Percentiles rank a stretch among this genome's conserved stretches.
phyloP scores from a whole-genome alignment of 805 yeast species.

The Cyberlindnera amylophila region DNA sequence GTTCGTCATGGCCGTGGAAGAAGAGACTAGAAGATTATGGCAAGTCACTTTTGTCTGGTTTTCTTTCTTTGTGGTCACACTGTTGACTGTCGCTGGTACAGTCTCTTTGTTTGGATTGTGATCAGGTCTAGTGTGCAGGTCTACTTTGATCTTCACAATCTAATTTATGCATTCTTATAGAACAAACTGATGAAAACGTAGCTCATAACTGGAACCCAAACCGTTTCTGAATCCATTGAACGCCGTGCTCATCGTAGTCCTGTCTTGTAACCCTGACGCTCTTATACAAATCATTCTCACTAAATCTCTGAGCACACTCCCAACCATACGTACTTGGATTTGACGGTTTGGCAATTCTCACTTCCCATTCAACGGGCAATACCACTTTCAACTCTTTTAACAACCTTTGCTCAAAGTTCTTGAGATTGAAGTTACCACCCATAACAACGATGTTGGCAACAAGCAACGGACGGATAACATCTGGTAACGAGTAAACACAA shows the following conservation, averaged over 20 bases:
- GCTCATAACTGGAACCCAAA: constrained; percentile 35
- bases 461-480: constrained; percentile 65
- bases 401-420: constrained; percentile 63
- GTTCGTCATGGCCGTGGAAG: constrained; percentile 38
- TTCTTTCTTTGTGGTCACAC: constrained; percentile 36
- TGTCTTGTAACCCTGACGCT: constrained; percentile 63
- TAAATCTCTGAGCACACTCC: constrained; percentile 47
- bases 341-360: constrained; percentile 39
- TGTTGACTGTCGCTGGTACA: constrained; percentile 42
- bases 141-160: too few relatives aligned
- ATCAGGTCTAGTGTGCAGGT: too few relatives aligned
- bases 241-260: constrained; percentile 86
- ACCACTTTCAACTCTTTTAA: constrained; percentile 59
- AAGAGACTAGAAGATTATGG: constrained; percentile 28
- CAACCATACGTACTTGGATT: constrained; percentile 49
- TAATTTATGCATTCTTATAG: not conserved
- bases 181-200: not conserved
- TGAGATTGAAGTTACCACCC: constrained; percentile 79
- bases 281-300: constrained; percentile 31
- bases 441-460: constrained; percentile 73
- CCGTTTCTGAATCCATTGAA: constrained; percentile 39
- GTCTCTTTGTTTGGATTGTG: constrained; percentile 30
- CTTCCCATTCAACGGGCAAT: constrained; percentile 68
- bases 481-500: constrained; percentile 67
- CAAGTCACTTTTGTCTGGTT: constrained; percentile 43